Evolutionary conservation across 192 early-diverging fungal genomes (phyloP), one percentile per base, ranked within the genome.

Genomic region (Backusella mclennaniae): DNA sequence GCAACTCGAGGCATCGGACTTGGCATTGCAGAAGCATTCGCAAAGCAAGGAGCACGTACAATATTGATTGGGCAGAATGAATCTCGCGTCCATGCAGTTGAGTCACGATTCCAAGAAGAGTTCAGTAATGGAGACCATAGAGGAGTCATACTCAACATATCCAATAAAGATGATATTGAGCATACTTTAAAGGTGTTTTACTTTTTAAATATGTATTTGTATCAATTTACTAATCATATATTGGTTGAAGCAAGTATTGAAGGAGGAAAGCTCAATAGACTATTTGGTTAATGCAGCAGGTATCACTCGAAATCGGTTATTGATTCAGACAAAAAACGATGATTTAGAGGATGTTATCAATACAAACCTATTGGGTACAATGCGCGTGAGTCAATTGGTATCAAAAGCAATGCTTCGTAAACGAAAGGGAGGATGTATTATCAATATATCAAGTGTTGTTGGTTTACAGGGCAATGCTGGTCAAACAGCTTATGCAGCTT

Each of bases 391-490:
- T 44, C 85, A 87, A 69, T 77, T 84, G 31, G 67, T 90, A 2
- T 80, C 85, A 19, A 91, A 89, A 63, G 71, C 76, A 17, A 91
- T 94, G 91, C 70, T 93, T 26, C 67, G 85, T 68, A 81, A 82
- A 23, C 77, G 77, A 70, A 73, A 82, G 80, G 92, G 91, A 73
- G 92, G 92, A 1, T 87, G 84, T 56, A 95, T 98, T 71, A 87
- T 98, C 84, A 97, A 97, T 80, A 87, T 98, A 31, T 86, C 94
- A 4, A 95, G 94, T 72, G 89, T 94, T 2, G 84, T 94, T 38
- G 96, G 96, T n/a, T 73, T 89, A 6, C 76, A 86, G 23, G 92
- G 92, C n/a, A 92, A 92, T 70, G 71, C 79, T 67, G 94, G 94
- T 4, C 91, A 93, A 69, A 83, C 88, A 4, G 87, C 89, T 15